Evolutionary conservation across 2,329 filamentous ascomycete genomes (phyloP), one percentile per base, ranked within the genome.

Genomic region (Aspergillus hiratsukae): DNA sequence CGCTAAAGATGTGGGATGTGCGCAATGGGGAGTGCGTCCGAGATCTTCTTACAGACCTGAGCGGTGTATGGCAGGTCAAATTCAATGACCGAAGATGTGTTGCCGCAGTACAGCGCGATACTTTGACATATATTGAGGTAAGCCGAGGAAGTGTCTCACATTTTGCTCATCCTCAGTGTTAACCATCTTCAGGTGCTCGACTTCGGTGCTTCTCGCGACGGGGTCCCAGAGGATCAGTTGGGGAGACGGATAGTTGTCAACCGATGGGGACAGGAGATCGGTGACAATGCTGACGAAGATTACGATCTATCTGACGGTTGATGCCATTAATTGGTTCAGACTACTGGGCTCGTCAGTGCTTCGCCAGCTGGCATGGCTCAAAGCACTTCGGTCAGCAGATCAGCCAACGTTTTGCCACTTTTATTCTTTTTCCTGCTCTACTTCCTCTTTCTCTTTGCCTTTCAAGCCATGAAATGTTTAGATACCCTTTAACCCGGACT

Each of bases 51-150:
- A 96, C 91, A 14, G 92, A 97, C 68, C 81, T 99, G 37, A 93
- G 88, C 64, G 92, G 93, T n/a, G 94, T 99, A 7, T 99, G 94
- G 94, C 94, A 99, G 77, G 94, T 99, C 67, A 94, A 94, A 68
- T 99, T 99, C 76, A 92, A 99, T 68, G 91, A 95, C 70, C 83
- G 94, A 64, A 84, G 93, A 72, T 99, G 94, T 72, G 94, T 99
- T 56, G 94, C 94, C 58, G 94, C 94, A 48, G 94, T 99, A 55
- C 94, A 99, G 79, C 85, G 94, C 55, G 91, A 96, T 63, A 87
- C 86, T 66, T 77, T 96, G 66, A 99, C 94, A 21, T 99, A 96
- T 73, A 91, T 99, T 57, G 94, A 99, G 85, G 94, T 96, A 73
- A 78, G 86, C 75, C 51, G 48, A 55, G 41, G 35, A 11, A 17